A percentile compares a stretch with the other conserved stretches of the same genome.
Evolutionary conservation across 139 green algal genomes (phyloP).

Genomic region (Eudorina sp.): DNA sequence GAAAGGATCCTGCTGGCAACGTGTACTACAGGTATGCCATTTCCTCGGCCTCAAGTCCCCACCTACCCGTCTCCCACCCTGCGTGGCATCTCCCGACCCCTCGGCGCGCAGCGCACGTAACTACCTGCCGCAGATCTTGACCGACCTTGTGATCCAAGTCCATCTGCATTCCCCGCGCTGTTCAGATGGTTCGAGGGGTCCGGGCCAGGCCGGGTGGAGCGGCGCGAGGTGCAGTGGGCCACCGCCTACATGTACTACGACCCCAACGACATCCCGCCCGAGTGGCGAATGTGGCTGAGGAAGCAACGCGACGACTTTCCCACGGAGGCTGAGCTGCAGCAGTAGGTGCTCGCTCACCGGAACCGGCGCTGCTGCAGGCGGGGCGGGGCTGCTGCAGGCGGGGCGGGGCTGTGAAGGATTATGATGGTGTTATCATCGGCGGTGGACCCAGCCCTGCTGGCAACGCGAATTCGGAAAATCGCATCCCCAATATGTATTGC

Average conservation of each 20-base stretch:
- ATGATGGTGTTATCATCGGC: too few relatives aligned
- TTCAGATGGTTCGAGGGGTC: slow-evolving; percentile 43
- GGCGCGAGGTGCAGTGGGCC: slow-evolving; percentile 33
- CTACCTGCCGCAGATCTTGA: background rate
- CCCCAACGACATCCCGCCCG: slow-evolving; percentile 47
- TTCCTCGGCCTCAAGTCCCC: background rate
- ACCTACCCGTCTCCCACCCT: background rate
- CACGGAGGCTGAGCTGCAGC: slow-evolving; percentile 56
- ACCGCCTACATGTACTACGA: slow-evolving; percentile 49
- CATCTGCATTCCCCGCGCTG: background rate
- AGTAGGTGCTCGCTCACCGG: slow-evolving; percentile 52
- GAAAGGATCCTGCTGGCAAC: slow-evolving; percentile 12
- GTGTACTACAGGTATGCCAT: slow-evolving; percentile 20
- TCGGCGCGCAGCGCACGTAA: background rate
- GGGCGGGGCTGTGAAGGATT: too few relatives aligned
- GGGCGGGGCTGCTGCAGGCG: too few relatives aligned
- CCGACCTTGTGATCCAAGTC: background rate
- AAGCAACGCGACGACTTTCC: slow-evolving; percentile 54
- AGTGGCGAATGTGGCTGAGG: slow-evolving; percentile 69
- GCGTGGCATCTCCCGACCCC: background rate
- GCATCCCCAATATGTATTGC: too few relatives aligned
- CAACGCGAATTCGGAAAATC: too few relatives aligned
- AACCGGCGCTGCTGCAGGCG: too few relatives aligned
- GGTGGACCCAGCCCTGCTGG: too few relatives aligned
- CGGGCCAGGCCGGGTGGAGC: background rate